Conservation (phyloP, 176 grass and related monocot species). For the Cenchrus purpureus region DNA sequence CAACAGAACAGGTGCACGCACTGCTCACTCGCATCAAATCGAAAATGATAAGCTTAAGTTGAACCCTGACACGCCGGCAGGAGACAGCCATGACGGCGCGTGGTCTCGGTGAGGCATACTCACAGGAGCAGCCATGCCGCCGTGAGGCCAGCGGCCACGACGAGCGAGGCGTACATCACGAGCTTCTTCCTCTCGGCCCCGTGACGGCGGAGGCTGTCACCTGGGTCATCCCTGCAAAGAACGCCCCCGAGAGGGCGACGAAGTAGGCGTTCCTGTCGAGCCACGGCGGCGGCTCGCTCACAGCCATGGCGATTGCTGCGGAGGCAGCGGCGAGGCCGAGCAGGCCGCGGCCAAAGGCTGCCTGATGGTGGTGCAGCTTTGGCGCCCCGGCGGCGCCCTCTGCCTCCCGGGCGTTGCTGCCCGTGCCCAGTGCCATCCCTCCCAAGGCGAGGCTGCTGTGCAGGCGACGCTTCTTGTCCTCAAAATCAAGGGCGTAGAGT, state of each 20-base stretch:
- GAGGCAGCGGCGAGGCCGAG: slow-evolving; percentile 18
- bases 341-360: neutral
- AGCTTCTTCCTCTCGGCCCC: neutral
- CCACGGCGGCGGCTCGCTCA: slow-evolving; percentile 44
- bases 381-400: neutral
- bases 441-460: neutral
- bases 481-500: too few relatives aligned
- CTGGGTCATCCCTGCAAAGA: neutral
- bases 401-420: neutral
- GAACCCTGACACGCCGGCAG: too few relatives aligned
- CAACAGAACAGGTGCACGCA: too few relatives aligned
- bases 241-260: neutral
- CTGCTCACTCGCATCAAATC: too few relatives aligned
- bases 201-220: neutral
- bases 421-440: neutral
- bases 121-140: neutral
- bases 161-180: neutral
- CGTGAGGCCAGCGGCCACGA: neutral
- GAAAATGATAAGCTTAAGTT: too few relatives aligned
- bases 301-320: slow-evolving; percentile 34
- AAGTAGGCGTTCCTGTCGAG: neutral
- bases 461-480: too few relatives aligned
- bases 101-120: neutral
- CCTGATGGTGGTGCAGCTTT: neutral
- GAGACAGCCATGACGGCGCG: neutral